These are phyloP conservation scores for Diutina sp. DNA, from an alignment of 1,139 yeast species.

Conservation along the genomic window DNA sequence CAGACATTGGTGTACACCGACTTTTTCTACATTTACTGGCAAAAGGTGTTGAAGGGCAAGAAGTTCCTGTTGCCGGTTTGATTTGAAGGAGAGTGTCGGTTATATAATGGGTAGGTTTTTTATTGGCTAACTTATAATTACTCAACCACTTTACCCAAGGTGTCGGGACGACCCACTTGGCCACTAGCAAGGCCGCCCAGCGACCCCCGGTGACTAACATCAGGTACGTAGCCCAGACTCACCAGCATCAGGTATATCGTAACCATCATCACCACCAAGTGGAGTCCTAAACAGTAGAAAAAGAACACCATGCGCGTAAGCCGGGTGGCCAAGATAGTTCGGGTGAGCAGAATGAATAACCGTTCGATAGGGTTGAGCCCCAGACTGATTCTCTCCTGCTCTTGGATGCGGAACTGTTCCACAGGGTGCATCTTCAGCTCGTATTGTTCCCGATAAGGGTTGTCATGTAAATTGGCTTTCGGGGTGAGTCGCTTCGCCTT, in stretches of 20 bases:
- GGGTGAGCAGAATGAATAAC: constrained; percentile 60
- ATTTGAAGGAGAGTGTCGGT: constrained; percentile 2
- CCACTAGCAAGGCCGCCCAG: constrained; percentile 1
- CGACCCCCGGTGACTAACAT: neutral
- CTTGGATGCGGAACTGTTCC: constrained; percentile 69
- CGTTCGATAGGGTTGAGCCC: constrained; percentile 70
- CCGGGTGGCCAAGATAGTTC: constrained; percentile 63
- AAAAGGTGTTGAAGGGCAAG: constrained; percentile 66
- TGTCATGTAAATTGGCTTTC: constrained; percentile 23
- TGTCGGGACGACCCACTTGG: neutral
- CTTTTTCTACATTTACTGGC: constrained; percentile 85
- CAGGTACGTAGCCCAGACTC: neutral
- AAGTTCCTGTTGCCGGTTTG: constrained; percentile 69
- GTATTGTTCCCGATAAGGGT: constrained; percentile 47
- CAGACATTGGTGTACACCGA: constrained; percentile 88
- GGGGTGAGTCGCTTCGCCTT: constrained; percentile 17
- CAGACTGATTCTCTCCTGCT: constrained; percentile 64
- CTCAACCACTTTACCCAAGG: neutral
- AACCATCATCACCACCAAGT: constrained; percentile 57
- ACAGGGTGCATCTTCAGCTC: constrained; percentile 77
- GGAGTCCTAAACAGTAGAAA: constrained; percentile 63
- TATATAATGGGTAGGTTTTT: neutral
- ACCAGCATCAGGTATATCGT: constrained; percentile 39
- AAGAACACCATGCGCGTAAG: constrained; percentile 63
- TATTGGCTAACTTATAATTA: neutral